Percentiles rank a stretch among this genome's conserved stretches.
Evolutionary conservation across 192 early-diverging fungal genomes (phyloP).

Genomic region (Coemansia erecta): DNA sequence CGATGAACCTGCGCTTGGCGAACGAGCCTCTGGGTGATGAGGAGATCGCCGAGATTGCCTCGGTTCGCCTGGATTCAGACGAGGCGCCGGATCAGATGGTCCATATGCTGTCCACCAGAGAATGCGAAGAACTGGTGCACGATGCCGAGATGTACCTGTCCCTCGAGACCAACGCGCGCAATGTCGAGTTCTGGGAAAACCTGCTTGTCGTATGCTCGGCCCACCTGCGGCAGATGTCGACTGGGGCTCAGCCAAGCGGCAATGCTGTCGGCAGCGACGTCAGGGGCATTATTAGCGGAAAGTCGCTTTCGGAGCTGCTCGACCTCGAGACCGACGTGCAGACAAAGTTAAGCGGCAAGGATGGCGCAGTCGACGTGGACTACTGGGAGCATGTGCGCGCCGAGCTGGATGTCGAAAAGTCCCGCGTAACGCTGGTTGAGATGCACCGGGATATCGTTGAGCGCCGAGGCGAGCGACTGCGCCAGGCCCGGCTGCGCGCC

Average conservation of each 20-base stretch:
- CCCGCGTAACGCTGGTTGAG: slow-evolving; percentile 61
- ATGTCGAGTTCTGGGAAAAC: slow-evolving; percentile 81
- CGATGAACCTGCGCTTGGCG: slow-evolving; percentile 83
- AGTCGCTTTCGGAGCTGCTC: slow-evolving; percentile 70
- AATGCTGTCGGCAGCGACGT: slow-evolving; percentile 55
- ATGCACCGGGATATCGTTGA: slow-evolving; percentile 80
- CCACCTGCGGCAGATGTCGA: slow-evolving; percentile 39
- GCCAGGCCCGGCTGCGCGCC: slow-evolving; percentile 49
- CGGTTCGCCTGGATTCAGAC: slow-evolving; percentile 68
- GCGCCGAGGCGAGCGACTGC: slow-evolving; percentile 71
- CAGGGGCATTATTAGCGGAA: slow-evolving; percentile 63
- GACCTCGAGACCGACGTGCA: slow-evolving; percentile 75
- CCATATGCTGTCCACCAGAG: slow-evolving; percentile 60
- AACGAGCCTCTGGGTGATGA: slow-evolving; percentile 70
- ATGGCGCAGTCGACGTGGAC: slow-evolving; percentile 82
- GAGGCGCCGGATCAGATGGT: slow-evolving; percentile 78
- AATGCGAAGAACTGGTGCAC: slow-evolving; percentile 75
- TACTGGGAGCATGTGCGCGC: slow-evolving; percentile 89
- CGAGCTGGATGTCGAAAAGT: slow-evolving; percentile 76
- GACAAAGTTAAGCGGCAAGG: slow-evolving; percentile 59
- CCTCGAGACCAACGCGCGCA: slow-evolving; percentile 75
- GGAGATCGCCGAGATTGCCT: slow-evolving; percentile 62
- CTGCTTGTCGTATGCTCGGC: slow-evolving; percentile 82
- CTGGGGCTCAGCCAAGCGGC: slow-evolving; percentile 3
- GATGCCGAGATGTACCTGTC: slow-evolving; percentile 88